Evolutionary conservation across 805 yeast genomes (phyloP), one percentile per base, ranked within the genome.

Genomic region (Cyberlindnera americana): DNA sequence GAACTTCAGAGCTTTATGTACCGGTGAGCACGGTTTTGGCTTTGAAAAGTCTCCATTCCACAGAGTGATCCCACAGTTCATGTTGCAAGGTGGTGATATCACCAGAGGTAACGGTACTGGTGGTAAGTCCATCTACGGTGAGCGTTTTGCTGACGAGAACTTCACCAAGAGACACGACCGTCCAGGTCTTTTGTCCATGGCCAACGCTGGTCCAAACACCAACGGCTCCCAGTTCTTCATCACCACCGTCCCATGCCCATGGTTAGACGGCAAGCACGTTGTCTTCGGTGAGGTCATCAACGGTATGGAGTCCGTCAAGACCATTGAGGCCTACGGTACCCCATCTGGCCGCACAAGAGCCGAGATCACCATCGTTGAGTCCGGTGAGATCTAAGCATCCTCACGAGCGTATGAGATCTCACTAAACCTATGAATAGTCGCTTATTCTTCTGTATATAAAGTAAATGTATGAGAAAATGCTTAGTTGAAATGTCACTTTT

Each of bases 21-120:
- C 96, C 48, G 96, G 96, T 56, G 96, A 87, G 73, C 40, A 50
- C 26, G 57, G 70, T 1, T 85, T 71, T 59, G 96, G 96, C 46
- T 89, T 81, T 78, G 81, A 81, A 62, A 77, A 74, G 58, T 85
- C 95, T 35, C 72, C 81, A 52, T 88, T 89, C 88, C 96, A 88
- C 81, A 82, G 95, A 73, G 87, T 88, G 52, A 87, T 88, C 57
- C 95, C 96, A 52, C 81, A 84, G 66, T 90, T 90, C 75, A 90
- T 90, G 98, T 74, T 91, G 64, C 98, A 90, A 76, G 97, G 90
- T 64, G 91, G 91, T 73, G 93, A 84, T 69, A 81, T 84, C 70
- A 83, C 88, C 62, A 67, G 72, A 69, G 83, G 86, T 66, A 81
- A 85, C 65, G 97, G 98, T 54, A 80, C 84, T 56, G 98, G 98